A percentile compares a stretch with the other conserved stretches of the same genome.
Evolutionary conservation across 2,329 filamentous ascomycete species (phyloP).

Genomic region (Paraphaeosphaeria minitans): DNA sequence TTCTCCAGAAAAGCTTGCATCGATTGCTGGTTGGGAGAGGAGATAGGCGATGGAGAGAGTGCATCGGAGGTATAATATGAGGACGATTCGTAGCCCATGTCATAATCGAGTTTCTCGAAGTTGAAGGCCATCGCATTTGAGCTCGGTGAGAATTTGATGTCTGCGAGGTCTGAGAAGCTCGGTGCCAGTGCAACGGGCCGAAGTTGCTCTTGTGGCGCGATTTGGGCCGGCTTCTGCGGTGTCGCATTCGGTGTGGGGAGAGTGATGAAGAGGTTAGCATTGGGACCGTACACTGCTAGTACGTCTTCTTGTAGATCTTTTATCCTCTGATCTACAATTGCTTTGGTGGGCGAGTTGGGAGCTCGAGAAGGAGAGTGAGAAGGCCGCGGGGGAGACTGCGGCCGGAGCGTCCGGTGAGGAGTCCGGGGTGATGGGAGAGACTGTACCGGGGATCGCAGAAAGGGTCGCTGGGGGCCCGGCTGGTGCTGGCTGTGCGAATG

Average conservation of each 20-base stretch:
- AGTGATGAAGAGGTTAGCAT: conserved; percentile 50
- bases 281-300: conserved; percentile 50
- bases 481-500: conserved; percentile 85
- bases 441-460: conserved; percentile 47
- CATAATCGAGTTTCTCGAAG: conserved; percentile 47
- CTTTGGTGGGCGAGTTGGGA: conserved; percentile 40
- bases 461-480: conserved; percentile 65
- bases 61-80: conserved; percentile 58
- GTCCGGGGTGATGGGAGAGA: conserved; percentile 43
- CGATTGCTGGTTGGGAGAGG: conserved; percentile 43
- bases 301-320: conserved; percentile 52
- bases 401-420: conserved; percentile 39
- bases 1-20: conserved; percentile 43
- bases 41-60: conserved; percentile 51
- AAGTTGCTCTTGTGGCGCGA: conserved; percentile 52
- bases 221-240: conserved; percentile 49
- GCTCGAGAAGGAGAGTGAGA: conserved; percentile 41
- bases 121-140: conserved; percentile 47
- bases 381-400: conserved; percentile 41
- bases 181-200: conserved; percentile 62
- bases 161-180: conserved; percentile 61
- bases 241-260: conserved; percentile 63
- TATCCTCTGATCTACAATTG: conserved; percentile 48
- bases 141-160: conserved; percentile 52
- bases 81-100: conserved; percentile 55